Percentiles rank a stretch among this genome's conserved stretches.
Evolutionary conservation across 441 rosid species (phyloP).

Genomic region (Metrosideros polymorpha): DNA sequence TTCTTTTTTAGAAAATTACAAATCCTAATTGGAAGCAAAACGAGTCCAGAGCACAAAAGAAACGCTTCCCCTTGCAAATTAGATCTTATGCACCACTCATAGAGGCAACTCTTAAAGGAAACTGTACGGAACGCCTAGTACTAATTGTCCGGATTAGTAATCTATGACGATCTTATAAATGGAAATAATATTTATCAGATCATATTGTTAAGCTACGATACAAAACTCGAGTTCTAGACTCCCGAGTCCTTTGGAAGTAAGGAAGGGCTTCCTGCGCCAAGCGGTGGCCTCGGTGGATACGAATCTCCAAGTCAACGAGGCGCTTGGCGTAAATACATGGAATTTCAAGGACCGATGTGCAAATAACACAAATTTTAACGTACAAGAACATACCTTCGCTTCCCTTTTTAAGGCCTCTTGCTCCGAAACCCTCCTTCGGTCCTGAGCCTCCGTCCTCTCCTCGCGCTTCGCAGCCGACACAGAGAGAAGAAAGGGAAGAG

Average conservation of each 20-base stretch:
- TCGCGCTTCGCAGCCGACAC: not conserved
- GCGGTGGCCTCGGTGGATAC: too few species aligned
- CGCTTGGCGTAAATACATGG: not conserved
- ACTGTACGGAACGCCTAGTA: fast-evolving
- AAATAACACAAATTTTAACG: not conserved
- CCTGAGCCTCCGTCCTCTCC: not conserved
- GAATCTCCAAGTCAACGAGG: not conserved
- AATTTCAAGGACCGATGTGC: not conserved
- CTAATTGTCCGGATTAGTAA: not conserved
- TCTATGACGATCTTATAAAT: not conserved
- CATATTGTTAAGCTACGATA: not conserved
- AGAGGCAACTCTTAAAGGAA: not conserved
- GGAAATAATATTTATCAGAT: not conserved
- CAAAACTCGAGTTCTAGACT: not conserved
- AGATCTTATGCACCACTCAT: too few species aligned
- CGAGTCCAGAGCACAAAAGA: fast-evolving
- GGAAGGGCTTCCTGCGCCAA: not conserved
- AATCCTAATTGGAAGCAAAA: not conserved
- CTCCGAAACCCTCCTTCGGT: not conserved
- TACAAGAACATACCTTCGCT: not conserved
- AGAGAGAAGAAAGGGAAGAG: not conserved
- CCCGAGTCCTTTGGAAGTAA: not conserved
- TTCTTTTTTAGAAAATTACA: not conserved
- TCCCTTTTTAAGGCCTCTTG: not conserved
- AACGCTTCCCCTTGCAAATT: fast-evolving